Base-by-base conservation (phyloP, 768 basidiomycete species). In the Myochromella boudieri region DNA sequence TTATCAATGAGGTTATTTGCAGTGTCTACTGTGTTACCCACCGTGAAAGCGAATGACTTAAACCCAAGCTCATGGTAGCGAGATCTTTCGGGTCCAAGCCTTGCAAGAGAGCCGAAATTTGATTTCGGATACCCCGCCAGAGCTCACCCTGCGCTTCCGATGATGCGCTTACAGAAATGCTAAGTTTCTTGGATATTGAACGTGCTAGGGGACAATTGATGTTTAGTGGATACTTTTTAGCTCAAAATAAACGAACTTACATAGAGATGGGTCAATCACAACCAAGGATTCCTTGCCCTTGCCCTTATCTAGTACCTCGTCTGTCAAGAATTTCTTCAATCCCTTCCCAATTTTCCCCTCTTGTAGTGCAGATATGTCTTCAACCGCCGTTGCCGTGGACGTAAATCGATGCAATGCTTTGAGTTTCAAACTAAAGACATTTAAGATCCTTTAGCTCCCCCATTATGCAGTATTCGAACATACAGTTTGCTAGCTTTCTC, bases 21-120 rank as follows among this genome's bases (percentile, higher is more conserved):
- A 22, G 20, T 10, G 8, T 26, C 15, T 15, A 26, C 15, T 14
- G 7, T 27, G 40, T 4, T 26, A 62, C 78, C 26, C 49, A 91
- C 93, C 94, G 84, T 39, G 94, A 95, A 62, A 99, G 74, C 44
- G 94, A 97, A 72, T 99, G 97, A 67, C 90, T 91, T 51, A 99
- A 78, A 80, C 97, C 97, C 56, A 99, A 72, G 57, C 90, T 93
- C 95, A 99, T 98, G 28, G 95, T 97, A 21, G 93, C 86, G 54
- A 99, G 72, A 70, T 97, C 95, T 63, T 91, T 89, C 6, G 91
- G 91, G 68, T 95, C 90, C 37, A 95, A 70, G 36, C 94, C 95
- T 55, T 95, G 91, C 52, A 99, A 74, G 17, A 99, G 76, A 2
- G 86, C 77, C 14, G 89, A 74, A 43, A 99, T 75, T 68, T 99